These are phyloP conservation scores for Geranomyces variabilis DNA, from an alignment of 192 early-diverging fungal genomes.

Conservation along the genomic window DNA sequence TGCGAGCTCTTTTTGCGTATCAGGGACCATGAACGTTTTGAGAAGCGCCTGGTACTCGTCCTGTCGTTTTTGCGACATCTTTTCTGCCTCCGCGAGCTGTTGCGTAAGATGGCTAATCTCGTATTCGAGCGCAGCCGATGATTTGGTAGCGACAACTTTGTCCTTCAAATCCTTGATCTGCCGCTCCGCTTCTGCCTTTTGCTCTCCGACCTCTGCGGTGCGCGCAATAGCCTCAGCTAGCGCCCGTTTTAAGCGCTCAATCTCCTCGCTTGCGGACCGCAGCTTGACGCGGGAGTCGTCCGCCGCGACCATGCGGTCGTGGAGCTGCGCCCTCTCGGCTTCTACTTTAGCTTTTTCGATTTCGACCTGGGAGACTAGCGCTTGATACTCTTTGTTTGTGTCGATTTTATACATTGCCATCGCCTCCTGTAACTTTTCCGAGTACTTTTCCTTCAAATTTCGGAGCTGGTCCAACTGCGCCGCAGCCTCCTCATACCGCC, in stretches of 20 bases:
- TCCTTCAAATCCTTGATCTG: constrained; percentile 3
- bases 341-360: constrained; percentile 48
- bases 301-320: constrained; percentile 29
- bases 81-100: constrained; percentile 53
- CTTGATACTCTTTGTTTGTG: constrained; percentile 43
- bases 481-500: constrained; percentile 37
- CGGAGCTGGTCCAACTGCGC: constrained; percentile 35
- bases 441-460: constrained; percentile 47
- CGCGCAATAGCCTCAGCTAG: background rate
- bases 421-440: constrained; percentile 46
- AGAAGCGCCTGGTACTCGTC: constrained; percentile 54
- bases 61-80: constrained; percentile 47
- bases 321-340: constrained; percentile 42
- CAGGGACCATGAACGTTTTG: constrained; percentile 50
- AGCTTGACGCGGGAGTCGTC: constrained; percentile 30
- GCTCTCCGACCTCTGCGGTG: background rate
- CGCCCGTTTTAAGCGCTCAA: background rate
- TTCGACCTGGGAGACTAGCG: constrained; percentile 36
- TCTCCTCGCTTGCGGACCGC: constrained; percentile 16
- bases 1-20: constrained; percentile 47
- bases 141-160: constrained; percentile 21
- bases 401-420: constrained; percentile 56
- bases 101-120: constrained; percentile 51
- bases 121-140: constrained; percentile 50
- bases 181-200: background rate